Conservation (phyloP, 228 moss, liverwort and hornwort species). For the Sphagnum magellanicum region DNA sequence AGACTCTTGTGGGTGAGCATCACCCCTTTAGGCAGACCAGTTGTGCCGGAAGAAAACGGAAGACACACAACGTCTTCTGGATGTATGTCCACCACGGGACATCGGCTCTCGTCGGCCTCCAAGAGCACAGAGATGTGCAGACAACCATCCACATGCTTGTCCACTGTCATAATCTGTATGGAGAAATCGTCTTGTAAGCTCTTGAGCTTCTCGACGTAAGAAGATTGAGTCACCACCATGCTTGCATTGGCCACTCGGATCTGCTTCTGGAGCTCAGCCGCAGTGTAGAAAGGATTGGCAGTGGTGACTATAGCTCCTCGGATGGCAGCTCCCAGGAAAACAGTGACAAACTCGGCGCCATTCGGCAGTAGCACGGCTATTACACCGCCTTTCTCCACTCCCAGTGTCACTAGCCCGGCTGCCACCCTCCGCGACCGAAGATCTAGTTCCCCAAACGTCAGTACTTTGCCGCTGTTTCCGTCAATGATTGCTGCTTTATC, state of each 20-base stretch:
- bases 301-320: conserved; percentile 45
- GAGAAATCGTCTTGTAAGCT: conserved; percentile 11
- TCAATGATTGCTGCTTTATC: conserved; percentile 33
- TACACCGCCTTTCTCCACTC: conserved; percentile 40
- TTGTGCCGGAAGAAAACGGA: conserved; percentile 57
- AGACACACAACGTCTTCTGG: conserved; percentile 41
- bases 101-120: conserved; percentile 39
- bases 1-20: conserved; percentile 61
- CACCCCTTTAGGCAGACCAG: conserved; percentile 53
- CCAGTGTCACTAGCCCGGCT: conserved; percentile 34
- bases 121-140: conserved; percentile 19
- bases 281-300: conserved; percentile 49
- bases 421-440: conserved; percentile 24
- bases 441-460: conserved; percentile 31
- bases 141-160: conserved; percentile 31
- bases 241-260: conserved; percentile 25
- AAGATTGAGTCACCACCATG: conserved; percentile 42
- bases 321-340: conserved; percentile 36
- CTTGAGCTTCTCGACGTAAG: conserved; percentile 31
- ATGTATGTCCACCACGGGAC: conserved; percentile 28
- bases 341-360: conserved; percentile 35
- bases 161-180: conserved; percentile 23
- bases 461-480: conserved; percentile 30
- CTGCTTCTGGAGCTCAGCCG: conserved; percentile 44
- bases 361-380: conserved; percentile 40